Conservation (phyloP, 2,329 filamentous ascomycete species). For the Thermomyces lanuginosus region DNA sequence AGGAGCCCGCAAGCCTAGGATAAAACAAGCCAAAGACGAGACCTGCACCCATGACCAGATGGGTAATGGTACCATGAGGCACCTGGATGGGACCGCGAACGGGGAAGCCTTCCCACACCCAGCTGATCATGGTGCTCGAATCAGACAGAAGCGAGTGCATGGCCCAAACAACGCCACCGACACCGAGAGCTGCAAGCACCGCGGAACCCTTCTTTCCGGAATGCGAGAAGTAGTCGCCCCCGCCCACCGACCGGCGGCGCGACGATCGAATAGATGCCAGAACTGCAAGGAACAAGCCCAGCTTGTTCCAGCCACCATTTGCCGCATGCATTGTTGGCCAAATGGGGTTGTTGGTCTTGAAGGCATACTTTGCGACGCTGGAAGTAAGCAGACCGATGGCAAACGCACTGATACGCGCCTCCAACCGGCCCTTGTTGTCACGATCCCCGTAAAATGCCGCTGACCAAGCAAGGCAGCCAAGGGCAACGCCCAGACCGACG, state of each 20-base stretch:
- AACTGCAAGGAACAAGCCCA: constrained; percentile 59
- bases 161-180: constrained; percentile 73
- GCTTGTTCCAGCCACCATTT: constrained; percentile 86
- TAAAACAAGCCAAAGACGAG: constrained; percentile 58
- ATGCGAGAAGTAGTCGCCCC: constrained; percentile 33
- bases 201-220: constrained; percentile 49
- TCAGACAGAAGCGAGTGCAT: constrained; percentile 89
- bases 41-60: constrained; percentile 73
- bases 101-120: constrained; percentile 95
- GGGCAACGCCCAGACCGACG: constrained; percentile 63
- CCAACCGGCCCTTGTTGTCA: constrained; percentile 41
- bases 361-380: constrained; percentile 79
- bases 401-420: constrained; percentile 68
- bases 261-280: constrained; percentile 63
- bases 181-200: constrained; percentile 55
- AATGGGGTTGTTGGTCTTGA: constrained; percentile 85
- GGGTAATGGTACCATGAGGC: constrained; percentile 76
- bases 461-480: constrained; percentile 70
- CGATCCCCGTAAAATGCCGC: constrained; percentile 68
- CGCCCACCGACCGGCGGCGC: constrained; percentile 41
- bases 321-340: constrained; percentile 85
- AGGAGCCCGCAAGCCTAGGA: constrained; percentile 55
- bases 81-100: constrained; percentile 73
- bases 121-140: constrained; percentile 96
- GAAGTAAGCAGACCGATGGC: constrained; percentile 69